phyloP scores from a whole-genome alignment of 192 early-diverging fungal species.

The Gaertneriomyces sp. region DNA sequence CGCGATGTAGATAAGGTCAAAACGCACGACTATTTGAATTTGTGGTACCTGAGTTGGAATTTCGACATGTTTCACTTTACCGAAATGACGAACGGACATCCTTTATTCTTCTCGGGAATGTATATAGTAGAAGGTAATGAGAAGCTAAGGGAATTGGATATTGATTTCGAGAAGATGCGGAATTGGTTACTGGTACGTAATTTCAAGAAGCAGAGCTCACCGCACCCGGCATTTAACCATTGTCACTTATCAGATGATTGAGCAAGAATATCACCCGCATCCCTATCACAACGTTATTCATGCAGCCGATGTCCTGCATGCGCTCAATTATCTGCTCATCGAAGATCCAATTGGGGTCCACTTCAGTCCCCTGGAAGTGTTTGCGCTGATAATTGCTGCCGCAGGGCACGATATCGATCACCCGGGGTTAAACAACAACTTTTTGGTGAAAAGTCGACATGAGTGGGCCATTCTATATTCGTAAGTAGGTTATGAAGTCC shows the following conservation, averaged over 20 bases:
- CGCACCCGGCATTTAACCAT: neutral
- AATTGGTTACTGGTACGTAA: slow-evolving; percentile 42
- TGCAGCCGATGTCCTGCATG: slow-evolving; percentile 55
- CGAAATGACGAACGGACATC: slow-evolving; percentile 44
- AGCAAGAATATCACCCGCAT: slow-evolving; percentile 44
- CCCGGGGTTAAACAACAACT: slow-evolving; percentile 48
- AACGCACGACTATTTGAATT: slow-evolving; percentile 27
- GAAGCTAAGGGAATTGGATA: slow-evolving; percentile 21
- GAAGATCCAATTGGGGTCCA: slow-evolving; percentile 25
- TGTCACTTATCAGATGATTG: slow-evolving; percentile 36
- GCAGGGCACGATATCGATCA: slow-evolving; percentile 57
- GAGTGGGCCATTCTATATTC: slow-evolving; percentile 46
- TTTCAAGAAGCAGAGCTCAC: neutral
- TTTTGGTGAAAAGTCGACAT: slow-evolving; percentile 47
- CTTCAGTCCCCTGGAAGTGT: slow-evolving; percentile 38
- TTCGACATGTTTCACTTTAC: slow-evolving; percentile 41
- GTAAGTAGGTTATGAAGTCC: slow-evolving; percentile 1
- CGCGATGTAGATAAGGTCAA: slow-evolving; percentile 18
- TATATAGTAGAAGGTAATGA: slow-evolving; percentile 39
- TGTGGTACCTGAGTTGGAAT: slow-evolving; percentile 35
- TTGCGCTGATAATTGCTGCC: slow-evolving; percentile 41
- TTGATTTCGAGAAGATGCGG: slow-evolving; percentile 38
- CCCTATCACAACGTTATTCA: slow-evolving; percentile 58
- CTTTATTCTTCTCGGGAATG: slow-evolving; percentile 38
- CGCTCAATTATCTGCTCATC: slow-evolving; percentile 44